Evolutionary conservation across 2,329 filamentous ascomycete species (phyloP), one percentile per base, ranked within the genome.

Genomic region (Trichophyton rubrum): DNA sequence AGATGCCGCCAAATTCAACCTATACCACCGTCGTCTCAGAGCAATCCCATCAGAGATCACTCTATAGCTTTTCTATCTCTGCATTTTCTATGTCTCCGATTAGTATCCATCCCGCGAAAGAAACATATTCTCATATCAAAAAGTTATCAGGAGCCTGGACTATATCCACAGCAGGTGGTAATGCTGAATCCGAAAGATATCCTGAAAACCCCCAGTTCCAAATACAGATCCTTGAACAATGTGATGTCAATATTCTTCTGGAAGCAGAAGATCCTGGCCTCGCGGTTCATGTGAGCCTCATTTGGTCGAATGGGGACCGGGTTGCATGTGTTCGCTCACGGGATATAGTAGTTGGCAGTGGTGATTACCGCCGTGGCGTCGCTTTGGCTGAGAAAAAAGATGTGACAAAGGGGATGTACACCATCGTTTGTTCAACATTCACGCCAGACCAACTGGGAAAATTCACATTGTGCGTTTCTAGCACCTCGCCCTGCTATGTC

Each of bases 381-480:
- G 88, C 88, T 3, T 78, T 90, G 35, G 85, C 87, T 2, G 82
- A 88, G 63, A 75, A 82, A 5, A 66, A 72, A 68, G 68, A 76
- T 20, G 75, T 96, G 17, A 83, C 85, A 43, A 76, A 83, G 0
- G 92, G 92, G 0, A 79, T 79, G 0, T 99, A 97, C 72, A 96
- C 89, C 0, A 80, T 96, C 60, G 87, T 96, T 5, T 92, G 88
- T 70, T 96, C 90, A 1, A 95, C 92, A 0, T 97, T 95, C 71
- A 90, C 95, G 64, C 81, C 86, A 0, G 87, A 86, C 7, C 89
- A 95, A 68, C 77, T 83, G 0, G 88, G 87, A 2, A 79, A 80
- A 56, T 97, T 95, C 68, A 83, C 80, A 0, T 78, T 99, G 7
- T 83, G 85, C 61, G 79, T 96, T n/a, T 85, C 85, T 55, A 85